phyloP scores from a whole-genome alignment of 768 basidiomycete species.

The Ramaria rubella region DNA sequence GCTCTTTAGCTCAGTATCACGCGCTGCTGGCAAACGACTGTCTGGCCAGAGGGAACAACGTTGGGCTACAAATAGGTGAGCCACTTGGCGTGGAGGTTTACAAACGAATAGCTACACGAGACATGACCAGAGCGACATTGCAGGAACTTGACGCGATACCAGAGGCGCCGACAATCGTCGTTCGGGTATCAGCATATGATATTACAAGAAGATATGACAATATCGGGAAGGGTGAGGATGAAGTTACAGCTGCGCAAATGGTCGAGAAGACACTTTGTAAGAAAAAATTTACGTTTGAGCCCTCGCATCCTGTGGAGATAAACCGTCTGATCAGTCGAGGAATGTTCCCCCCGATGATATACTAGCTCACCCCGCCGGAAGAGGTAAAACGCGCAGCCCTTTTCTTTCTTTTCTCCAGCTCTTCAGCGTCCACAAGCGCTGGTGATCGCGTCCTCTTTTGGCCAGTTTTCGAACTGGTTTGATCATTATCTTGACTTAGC shows the following conservation, averaged over 20 bases:
- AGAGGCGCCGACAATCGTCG: too few relatives aligned
- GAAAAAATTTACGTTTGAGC: constrained; percentile 8
- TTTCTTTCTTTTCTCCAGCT: constrained; percentile 50
- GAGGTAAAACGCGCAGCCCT: constrained; percentile 60
- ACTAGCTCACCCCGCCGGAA: constrained; percentile 1
- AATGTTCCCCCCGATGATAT: neutral
- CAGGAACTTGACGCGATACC: neutral
- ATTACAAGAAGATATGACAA: too few relatives aligned
- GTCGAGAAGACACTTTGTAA: too few relatives aligned
- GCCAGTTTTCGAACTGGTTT: neutral
- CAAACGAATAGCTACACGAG: neutral
- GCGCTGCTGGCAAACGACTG: too few relatives aligned
- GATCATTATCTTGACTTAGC: too few relatives aligned
- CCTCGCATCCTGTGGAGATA: neutral
- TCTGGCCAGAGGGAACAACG: too few relatives aligned
- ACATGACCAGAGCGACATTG: neutral
- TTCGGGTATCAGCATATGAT: too few relatives aligned
- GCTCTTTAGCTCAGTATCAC: too few relatives aligned
- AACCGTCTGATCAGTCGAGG: neutral
- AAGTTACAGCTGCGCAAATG: too few relatives aligned
- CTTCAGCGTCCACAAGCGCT: constrained; percentile 46
- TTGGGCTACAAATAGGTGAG: too few relatives aligned
- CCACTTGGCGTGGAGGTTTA: too few relatives aligned
- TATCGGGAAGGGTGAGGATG: too few relatives aligned
- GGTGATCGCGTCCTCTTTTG: constrained; percentile 30